Evolutionary conservation across 2,329 filamentous ascomycete species (phyloP).

Genomic region (Aspergillus piperis): DNA sequence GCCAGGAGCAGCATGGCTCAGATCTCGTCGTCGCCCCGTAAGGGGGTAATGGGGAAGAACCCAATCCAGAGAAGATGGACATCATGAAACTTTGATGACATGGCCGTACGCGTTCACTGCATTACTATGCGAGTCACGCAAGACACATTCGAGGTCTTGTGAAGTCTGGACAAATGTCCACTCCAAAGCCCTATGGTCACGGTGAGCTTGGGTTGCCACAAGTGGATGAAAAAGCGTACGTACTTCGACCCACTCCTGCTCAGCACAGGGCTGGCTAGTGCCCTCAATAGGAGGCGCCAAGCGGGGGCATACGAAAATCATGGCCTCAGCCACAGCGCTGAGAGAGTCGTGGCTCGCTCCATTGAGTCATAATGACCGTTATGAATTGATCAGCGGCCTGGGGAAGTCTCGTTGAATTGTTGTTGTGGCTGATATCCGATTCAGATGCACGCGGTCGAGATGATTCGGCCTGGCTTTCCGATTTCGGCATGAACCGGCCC

Average conservation of each 20-base stretch:
- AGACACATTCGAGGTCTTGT: too few relatives aligned
- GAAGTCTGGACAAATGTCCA: not conserved
- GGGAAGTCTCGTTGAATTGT: not conserved
- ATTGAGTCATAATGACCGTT: not conserved
- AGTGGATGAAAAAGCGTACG: slow-evolving; percentile 5
- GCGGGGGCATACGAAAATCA: not conserved
- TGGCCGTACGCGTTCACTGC: not conserved
- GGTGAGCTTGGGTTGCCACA: not conserved
- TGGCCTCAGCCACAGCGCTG: not conserved
- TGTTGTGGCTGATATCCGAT: not conserved
- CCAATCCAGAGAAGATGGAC: not conserved
- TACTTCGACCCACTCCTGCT: not conserved
- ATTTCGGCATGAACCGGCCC: not conserved
- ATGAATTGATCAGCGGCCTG: not conserved
- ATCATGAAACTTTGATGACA: not conserved
- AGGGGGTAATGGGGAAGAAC: not conserved
- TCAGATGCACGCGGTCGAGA: not conserved
- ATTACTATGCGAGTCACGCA: not conserved
- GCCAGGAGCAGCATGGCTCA: not conserved
- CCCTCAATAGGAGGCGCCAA: not conserved
- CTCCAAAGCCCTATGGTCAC: not conserved
- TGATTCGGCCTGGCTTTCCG: not conserved
- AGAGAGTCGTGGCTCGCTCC: not conserved
- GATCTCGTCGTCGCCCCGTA: not conserved
- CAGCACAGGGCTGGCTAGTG: slow-evolving; percentile 3